Evolutionary conservation across 345 rosid species (phyloP), one percentile per base, ranked within the genome.

Genomic region (Linum tenue): DNA sequence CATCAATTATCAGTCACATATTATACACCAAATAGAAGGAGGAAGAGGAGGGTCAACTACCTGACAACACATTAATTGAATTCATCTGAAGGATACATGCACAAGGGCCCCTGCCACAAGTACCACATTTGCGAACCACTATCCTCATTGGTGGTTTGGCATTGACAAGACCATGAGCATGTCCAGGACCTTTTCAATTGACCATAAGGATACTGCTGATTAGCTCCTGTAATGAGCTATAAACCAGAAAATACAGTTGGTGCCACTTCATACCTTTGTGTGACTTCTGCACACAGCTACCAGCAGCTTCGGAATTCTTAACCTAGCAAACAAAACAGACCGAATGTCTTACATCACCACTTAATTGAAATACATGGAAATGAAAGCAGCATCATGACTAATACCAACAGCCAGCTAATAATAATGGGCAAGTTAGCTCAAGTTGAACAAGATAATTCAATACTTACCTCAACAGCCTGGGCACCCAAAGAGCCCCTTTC

Each of bases 241-340:
- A 78, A 76, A 66, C 80, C 66, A 80, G 73, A 81, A 79, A 75
- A 22, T 63, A 41, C 53, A 79, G 60, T 62, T 74, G 42, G 73
- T 48, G 14, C 74, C 62, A 76, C 64, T 62, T 43, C 77, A 72
- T 85, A 92, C 98, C 96, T 92, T 83, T 85, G 22, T 63, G 14
- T 4, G 66, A 55, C 68, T 79, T 77, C 70, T 37, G 37, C 48
- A 70, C 67, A 50, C 64, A 66, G 36, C 64, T 74, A 56, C 65
- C 77, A 10, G 61, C 72, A n/a, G 65, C 51, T 67, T 78, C 78
- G 63, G 81, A 58, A 69, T 55, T 65, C 67, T 79, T 76, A 5
- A 72, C 83, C 90, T 84, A 70, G 36, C 48, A 68, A 44, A 63
- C 36, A 57, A 37, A 14, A 42, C 31, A 66, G 40, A 40, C 3